Percentiles rank a stretch among this genome's conserved stretches.
Conservation (phyloP, 371 early-diverging fungal species). For the Mortierella sp. region DNA sequence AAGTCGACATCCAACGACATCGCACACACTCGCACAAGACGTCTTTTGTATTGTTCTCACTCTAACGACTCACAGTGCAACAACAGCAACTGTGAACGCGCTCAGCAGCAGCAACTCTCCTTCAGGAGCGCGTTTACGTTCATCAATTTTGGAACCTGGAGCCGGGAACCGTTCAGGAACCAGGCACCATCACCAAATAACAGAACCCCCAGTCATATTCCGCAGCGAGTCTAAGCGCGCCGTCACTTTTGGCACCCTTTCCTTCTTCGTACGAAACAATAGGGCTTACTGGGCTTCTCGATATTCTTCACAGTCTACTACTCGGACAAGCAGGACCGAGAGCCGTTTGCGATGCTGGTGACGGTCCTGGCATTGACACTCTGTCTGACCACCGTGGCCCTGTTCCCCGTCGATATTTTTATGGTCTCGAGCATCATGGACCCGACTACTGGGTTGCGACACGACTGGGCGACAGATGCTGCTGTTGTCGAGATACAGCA, state of each 20-base stretch:
- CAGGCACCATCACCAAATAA: not conserved
- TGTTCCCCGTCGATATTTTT: constrained; percentile 76
- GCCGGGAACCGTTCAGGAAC: not conserved
- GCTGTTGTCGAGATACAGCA: constrained; percentile 59
- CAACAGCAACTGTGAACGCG: not conserved
- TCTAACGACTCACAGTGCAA: too few species aligned
- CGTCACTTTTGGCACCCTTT: too few species aligned
- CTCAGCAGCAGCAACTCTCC: not conserved
- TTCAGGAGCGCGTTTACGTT: not conserved
- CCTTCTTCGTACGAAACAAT: not conserved
- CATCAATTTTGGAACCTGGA: not conserved
- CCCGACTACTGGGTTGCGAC: constrained; percentile 66
- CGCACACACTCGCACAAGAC: too few species aligned
- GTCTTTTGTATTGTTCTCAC: not conserved
- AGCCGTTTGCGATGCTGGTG: constrained; percentile 66
- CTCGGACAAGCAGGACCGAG: constrained; percentile 68
- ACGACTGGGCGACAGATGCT: constrained; percentile 72
- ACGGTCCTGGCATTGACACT: constrained; percentile 67
- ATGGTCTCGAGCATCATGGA: constrained; percentile 75
- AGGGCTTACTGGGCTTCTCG: constrained; percentile 63
- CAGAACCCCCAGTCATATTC: too few species aligned
- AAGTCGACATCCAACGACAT: not conserved
- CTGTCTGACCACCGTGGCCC: constrained; percentile 64
- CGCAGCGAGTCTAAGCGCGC: too few species aligned
- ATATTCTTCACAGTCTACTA: constrained; percentile 66